phyloP scores from a whole-genome alignment of 2,329 filamentous ascomycete species.

The Epichloe brachyelytri region DNA sequence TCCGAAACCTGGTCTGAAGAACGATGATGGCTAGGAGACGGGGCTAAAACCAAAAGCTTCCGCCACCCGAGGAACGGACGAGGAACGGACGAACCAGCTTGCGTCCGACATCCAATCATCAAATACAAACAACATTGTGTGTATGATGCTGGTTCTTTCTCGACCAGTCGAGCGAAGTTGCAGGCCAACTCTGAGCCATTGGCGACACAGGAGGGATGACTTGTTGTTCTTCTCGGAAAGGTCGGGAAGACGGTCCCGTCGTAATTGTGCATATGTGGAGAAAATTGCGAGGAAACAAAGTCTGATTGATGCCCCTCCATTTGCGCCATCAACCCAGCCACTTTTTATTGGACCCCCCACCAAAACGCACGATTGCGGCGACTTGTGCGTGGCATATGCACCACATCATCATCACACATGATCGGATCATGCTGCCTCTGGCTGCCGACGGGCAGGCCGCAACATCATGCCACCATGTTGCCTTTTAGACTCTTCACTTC shows the following conservation, averaged over 20 bases:
- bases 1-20: too few species aligned
- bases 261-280: not conserved
- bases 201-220: not conserved
- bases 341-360: not conserved
- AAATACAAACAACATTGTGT: too few species aligned
- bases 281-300: too few species aligned
- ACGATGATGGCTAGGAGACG: too few species aligned
- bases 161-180: not conserved
- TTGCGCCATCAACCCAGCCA: not conserved
- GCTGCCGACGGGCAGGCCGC: not conserved
- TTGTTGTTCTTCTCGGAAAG: not conserved
- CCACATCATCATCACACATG: slow-evolving; percentile 1
- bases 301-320: too few species aligned
- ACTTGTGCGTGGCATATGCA: not conserved
- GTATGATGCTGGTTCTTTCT: too few species aligned
- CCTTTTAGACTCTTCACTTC: not conserved
- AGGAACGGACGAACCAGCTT: not conserved
- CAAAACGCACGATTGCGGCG: not conserved
- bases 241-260: not conserved
- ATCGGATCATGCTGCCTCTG: not conserved
- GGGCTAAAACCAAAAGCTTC: too few species aligned
- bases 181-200: not conserved
- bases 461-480: not conserved
- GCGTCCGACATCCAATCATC: not conserved
- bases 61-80: too few species aligned